phyloP scores from a whole-genome alignment of 495 filamentous ascomycete species.

The Tuber microsphaerosporum region DNA sequence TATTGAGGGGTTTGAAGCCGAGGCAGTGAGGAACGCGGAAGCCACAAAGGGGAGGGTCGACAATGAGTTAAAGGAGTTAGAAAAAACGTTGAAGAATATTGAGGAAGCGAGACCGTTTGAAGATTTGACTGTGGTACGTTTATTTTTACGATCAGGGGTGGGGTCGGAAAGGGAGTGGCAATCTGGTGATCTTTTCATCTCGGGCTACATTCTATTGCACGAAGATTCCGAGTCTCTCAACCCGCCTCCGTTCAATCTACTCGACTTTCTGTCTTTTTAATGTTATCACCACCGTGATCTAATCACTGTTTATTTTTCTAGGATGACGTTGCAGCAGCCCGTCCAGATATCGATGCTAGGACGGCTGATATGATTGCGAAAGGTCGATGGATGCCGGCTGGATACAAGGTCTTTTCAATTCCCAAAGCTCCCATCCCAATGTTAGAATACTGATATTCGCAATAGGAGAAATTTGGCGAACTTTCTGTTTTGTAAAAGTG shows the following conservation, averaged over 20 bases:
- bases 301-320: slow-evolving; percentile 43
- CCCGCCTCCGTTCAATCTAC: not conserved
- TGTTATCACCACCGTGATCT: not conserved
- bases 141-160: slow-evolving; percentile 9
- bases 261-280: not conserved
- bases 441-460: slow-evolving; percentile 14
- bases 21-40: slow-evolving; percentile 93
- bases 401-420: slow-evolving; percentile 71
- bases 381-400: slow-evolving; percentile 93
- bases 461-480: slow-evolving; percentile 95
- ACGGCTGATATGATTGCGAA: slow-evolving; percentile 84
- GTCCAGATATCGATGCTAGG: slow-evolving; percentile 92
- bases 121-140: slow-evolving; percentile 91
- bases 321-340: slow-evolving; percentile 90
- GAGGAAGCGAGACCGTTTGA: slow-evolving; percentile 93
- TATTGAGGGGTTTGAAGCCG: slow-evolving; percentile 93
- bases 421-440: not conserved
- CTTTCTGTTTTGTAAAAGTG: slow-evolving; percentile 72
- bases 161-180: not conserved
- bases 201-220: not conserved
- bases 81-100: slow-evolving; percentile 93
- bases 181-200: not conserved
- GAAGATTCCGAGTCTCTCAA: not conserved
- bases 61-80: slow-evolving; percentile 78
- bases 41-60: slow-evolving; percentile 92